Percentiles rank a stretch among this genome's conserved stretches.
Conservation (phyloP, 2,329 filamentous ascomycete species). For the Cladosporium sp. region DNA sequence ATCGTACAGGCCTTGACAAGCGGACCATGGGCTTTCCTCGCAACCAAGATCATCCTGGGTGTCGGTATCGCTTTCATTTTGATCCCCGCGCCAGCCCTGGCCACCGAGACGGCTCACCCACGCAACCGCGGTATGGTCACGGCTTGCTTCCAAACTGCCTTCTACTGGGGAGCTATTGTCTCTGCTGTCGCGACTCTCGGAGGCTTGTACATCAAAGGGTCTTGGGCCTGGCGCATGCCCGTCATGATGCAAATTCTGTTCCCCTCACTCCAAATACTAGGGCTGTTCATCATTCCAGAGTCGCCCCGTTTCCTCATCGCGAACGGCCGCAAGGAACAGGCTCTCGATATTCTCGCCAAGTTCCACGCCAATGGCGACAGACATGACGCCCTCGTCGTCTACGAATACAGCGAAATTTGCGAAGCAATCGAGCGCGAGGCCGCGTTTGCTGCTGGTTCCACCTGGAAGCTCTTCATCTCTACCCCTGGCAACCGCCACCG, state of each 20-base stretch:
- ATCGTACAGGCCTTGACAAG: constrained; percentile 12
- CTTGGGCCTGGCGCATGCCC: constrained; percentile 30
- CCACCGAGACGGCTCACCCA: constrained; percentile 26
- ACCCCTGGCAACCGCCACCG: constrained; percentile 19
- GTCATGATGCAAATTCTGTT: constrained; percentile 28
- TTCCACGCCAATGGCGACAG: constrained; percentile 24
- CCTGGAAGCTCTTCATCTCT: constrained; percentile 16
- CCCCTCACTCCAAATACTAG: constrained; percentile 20
- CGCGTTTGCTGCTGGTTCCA: neutral
- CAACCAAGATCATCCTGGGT: constrained; percentile 25
- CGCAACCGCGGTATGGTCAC: constrained; percentile 25
- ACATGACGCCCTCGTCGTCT: constrained; percentile 18
- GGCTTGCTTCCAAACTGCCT: constrained; percentile 25
- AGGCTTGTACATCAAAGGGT: constrained; percentile 24
- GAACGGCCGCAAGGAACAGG: constrained; percentile 18
- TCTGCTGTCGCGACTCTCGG: constrained; percentile 29
- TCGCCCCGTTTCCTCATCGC: constrained; percentile 22
- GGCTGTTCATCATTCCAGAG: constrained; percentile 22
- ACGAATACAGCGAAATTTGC: constrained; percentile 38
- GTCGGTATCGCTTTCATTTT: constrained; percentile 26
- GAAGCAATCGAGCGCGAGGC: constrained; percentile 19
- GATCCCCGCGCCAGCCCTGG: constrained; percentile 24
- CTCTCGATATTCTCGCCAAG: constrained; percentile 23
- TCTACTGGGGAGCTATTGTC: constrained; percentile 26
- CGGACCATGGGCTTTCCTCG: constrained; percentile 25